Evolutionary conservation across 78 protist species (phyloP).

Genomic region (Monocercomonoides exilis): DNA sequence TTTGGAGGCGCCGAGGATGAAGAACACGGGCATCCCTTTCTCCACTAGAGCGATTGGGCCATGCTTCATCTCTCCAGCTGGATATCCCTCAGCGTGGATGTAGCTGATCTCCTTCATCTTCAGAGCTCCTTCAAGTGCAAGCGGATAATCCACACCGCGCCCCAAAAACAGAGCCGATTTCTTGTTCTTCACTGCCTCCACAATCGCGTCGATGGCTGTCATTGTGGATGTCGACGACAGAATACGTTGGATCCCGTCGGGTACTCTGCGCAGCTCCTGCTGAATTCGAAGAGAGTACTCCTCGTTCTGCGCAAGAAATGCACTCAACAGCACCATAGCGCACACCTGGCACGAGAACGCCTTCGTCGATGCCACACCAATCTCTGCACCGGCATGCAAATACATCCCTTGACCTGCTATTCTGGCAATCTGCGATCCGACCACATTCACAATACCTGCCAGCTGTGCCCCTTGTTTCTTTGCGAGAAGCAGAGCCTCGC

Average conservation of each 20-base stretch:
- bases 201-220: constrained; percentile 31
- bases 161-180: constrained; percentile 70
- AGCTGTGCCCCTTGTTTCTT: not conserved
- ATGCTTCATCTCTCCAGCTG: constrained; percentile 92
- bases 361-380: constrained; percentile 96
- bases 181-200: constrained; percentile 35
- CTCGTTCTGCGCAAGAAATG: constrained; percentile 40
- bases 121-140: constrained; percentile 87
- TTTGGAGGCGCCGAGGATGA: not conserved
- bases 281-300: not conserved
- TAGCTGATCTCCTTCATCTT: constrained; percentile 82
- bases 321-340: constrained; percentile 45
- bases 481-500: constrained; percentile 42
- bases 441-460: constrained; percentile 40
- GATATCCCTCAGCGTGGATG: constrained; percentile 84
- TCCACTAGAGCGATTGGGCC: constrained; percentile 92
- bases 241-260: not conserved
- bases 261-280: not conserved
- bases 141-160: constrained; percentile 73
- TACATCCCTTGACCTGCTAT: constrained; percentile 75
- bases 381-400: constrained; percentile 88
- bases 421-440: constrained; percentile 86
- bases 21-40: constrained; percentile 3
- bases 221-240: not conserved
- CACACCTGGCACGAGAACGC: constrained; percentile 83